These are phyloP conservation scores for Starmerella apis DNA, from an alignment of 805 yeast genomes.

Conservation along the genomic window DNA sequence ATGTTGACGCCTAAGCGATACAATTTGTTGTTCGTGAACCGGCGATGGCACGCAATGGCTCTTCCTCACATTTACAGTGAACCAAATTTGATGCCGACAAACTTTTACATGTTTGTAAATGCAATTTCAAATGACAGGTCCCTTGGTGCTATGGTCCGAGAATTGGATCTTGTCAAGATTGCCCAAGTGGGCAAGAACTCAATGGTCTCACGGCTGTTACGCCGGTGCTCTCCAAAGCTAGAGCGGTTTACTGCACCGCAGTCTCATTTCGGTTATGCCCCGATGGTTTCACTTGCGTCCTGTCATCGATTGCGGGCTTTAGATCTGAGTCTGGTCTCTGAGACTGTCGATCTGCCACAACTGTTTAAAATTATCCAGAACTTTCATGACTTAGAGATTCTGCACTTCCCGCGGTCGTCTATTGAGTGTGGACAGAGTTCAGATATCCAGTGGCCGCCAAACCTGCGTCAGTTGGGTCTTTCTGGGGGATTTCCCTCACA, in stretches of 20 bases:
- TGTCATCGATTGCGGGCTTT: conserved; percentile 55
- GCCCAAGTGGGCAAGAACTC: conserved; percentile 90
- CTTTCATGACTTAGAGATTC: conserved; percentile 52
- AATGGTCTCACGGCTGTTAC: conserved; percentile 66
- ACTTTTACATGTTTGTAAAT: conserved; percentile 65
- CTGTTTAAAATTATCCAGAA: conserved; percentile 63
- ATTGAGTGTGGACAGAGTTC: conserved; percentile 44
- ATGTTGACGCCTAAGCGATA: conserved; percentile 30
- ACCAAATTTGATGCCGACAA: conserved; percentile 56
- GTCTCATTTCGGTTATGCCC: conserved; percentile 86
- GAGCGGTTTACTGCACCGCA: conserved; percentile 80
- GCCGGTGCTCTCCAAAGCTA: conserved; percentile 60
- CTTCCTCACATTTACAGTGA: conserved; percentile 53
- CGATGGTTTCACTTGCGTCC: conserved; percentile 65
- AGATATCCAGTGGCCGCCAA: conserved; percentile 68
- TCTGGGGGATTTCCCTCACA: conserved; percentile 86
- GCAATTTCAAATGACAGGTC: conserved; percentile 39
- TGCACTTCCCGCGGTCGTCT: conserved; percentile 84
- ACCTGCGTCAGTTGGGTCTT: conserved; percentile 56
- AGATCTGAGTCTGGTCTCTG: conserved; percentile 79
- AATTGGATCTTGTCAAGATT: conserved; percentile 64
- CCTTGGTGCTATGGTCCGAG: conserved; percentile 50
- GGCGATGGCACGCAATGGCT: conserved; percentile 48
- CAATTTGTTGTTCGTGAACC: conserved; percentile 48
- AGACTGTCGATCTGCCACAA: conserved; percentile 73